Percentiles rank a stretch among this genome's conserved stretches.
Evolutionary conservation across 1,284 basidiomycete species (phyloP).

Genomic region (Ustilago shanxiensis): DNA sequence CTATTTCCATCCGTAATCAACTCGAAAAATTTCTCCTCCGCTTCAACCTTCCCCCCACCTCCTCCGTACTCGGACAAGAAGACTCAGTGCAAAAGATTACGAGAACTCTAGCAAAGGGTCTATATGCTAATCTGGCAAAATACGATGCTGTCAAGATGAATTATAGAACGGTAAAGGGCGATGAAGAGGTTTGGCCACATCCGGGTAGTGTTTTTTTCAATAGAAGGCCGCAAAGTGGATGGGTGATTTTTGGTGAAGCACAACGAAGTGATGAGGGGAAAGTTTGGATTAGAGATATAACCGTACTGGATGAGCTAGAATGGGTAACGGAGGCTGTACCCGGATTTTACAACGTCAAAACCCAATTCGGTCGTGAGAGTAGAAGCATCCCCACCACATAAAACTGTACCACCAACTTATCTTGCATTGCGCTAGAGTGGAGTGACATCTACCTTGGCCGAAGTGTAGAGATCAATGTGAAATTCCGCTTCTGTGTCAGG

Average conservation of each 20-base stretch:
- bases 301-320: conserved; percentile 64
- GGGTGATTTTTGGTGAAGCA: conserved; percentile 95
- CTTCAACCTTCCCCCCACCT: conserved; percentile 73
- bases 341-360: conserved; percentile 25
- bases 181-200: conserved; percentile 81
- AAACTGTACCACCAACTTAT: background rate
- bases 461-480: conserved; percentile 41
- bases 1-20: conserved; percentile 89
- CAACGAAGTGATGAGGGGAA: conserved; percentile 73
- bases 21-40: conserved; percentile 91
- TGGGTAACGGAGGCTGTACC: conserved; percentile 69
- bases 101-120: conserved; percentile 88
- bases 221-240: conserved; percentile 80
- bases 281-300: conserved; percentile 75
- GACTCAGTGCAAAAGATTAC: conserved; percentile 74
- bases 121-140: conserved; percentile 89
- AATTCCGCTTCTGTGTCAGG: conserved; percentile 28
- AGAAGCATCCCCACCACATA: background rate
- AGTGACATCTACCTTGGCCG: conserved; percentile 24
- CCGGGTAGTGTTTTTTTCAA: conserved; percentile 95
- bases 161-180: conserved; percentile 84
- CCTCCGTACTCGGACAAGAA: too few relatives aligned
- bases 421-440: background rate
- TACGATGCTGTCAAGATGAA: conserved; percentile 71
- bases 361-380: background rate